phyloP scores from a whole-genome alignment of 805 yeast species.

The Vanderwaltozyma verrucispora region DNA sequence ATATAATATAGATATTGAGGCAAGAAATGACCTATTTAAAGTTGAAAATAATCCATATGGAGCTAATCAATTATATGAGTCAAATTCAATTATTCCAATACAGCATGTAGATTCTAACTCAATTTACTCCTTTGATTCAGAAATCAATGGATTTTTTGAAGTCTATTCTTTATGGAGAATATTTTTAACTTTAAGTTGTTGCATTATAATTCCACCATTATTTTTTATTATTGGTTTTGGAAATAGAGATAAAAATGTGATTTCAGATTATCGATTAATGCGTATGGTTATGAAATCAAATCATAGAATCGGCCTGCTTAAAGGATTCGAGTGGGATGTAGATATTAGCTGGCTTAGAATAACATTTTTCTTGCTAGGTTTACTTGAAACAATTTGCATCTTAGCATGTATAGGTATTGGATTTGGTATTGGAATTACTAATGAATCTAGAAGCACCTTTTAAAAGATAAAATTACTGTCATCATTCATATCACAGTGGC shows the following conservation, averaged over 20 bases:
- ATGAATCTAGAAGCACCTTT: not conserved
- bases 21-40: not conserved
- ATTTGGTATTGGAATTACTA: constrained; percentile 33
- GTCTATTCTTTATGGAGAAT: constrained; percentile 19
- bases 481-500: too few relatives aligned
- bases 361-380: constrained; percentile 29
- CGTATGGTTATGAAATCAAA: constrained; percentile 17
- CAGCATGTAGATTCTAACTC: constrained; percentile 20
- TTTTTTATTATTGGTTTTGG: constrained; percentile 21
- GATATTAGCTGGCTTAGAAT: constrained; percentile 21
- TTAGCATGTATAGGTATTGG: constrained; percentile 36
- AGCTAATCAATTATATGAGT: not conserved
- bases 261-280: constrained; percentile 18
- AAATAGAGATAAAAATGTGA: constrained; percentile 9
- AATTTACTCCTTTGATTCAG: constrained; percentile 17
- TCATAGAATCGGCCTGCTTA: constrained; percentile 16
- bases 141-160: constrained; percentile 9
- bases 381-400: constrained; percentile 16
- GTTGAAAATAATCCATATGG: not conserved
- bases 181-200: constrained; percentile 8
- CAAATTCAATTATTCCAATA: constrained; percentile 6
- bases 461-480: too few relatives aligned
- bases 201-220: constrained; percentile 21
- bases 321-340: constrained; percentile 27
- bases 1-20: not conserved